Base-by-base conservation (phyloP, 805 yeast species). In the Saccharomycopsis javanensis region DNA sequence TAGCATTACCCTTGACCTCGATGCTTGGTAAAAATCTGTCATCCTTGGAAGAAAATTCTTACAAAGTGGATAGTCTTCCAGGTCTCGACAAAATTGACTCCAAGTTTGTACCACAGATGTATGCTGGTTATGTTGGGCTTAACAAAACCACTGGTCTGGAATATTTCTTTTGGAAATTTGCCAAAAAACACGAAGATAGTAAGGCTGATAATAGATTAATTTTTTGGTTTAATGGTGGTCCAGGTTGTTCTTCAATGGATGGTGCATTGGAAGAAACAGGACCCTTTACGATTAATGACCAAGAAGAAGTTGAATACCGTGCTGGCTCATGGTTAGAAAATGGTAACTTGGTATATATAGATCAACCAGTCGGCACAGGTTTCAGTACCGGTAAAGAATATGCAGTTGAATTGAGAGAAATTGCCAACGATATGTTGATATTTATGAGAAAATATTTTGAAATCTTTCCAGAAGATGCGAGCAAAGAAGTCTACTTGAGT, bases 221-320 rank as follows among this genome's bases (percentile, higher is more conserved):
- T 7, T 77, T 94, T 56, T 94, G 99, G 98, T 76, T 94, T 23
- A 94, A 94, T 68, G 99, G 99, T 42, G 99, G 99, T 0, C 99
- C 99, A 0, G 99, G 99, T 0, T 94, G 99, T 69, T 90, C 97
- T 1, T 90, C 97, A 0, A 82, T 92, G 94, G 99, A 94, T 70
- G 99, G 99, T 15, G 96, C 96, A 0, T 68, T 94, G 62, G 80
- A 91, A 81, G 99, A 94, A 69, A 72, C 83, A 2, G 99, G 99
- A 0, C 98, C 99, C 0, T 79, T 89, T 50, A 75, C 96, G 55
- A 77, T 89, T 18, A 71, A 73, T 62, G 63, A 67, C 0, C 66
- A 77, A 7, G 75, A 73, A 2, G 67, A 75, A 54, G 76, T 88
- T 7, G 69, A 67, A 13, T 69, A 74, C 55, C 88, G 88, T 69